Percentiles rank a stretch among this genome's conserved stretches.
These are phyloP conservation scores for Yarrowia alimentaria DNA, from an alignment of 805 yeast species.

Conservation along the genomic window DNA sequence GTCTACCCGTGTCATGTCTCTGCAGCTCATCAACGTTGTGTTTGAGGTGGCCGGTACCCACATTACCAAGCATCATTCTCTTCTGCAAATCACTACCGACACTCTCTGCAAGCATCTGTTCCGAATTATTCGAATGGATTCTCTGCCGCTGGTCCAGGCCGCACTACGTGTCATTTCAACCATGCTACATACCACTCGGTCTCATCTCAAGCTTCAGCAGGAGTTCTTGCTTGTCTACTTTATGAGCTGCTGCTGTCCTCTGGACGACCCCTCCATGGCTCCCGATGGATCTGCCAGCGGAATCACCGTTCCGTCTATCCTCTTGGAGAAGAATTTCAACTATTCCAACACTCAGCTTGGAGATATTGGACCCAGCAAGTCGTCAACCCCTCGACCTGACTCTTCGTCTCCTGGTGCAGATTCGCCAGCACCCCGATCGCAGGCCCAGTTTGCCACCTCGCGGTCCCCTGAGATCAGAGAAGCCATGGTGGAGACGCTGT, in stretches of 20 bases:
- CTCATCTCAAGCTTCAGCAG: slow-evolving; percentile 70
- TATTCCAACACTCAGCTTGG: slow-evolving; percentile 1
- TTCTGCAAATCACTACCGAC: slow-evolving; percentile 69
- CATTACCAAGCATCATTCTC: slow-evolving; percentile 59
- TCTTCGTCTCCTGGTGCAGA: slow-evolving; percentile 7
- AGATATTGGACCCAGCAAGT: slow-evolving; percentile 19
- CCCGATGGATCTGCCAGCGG: too few species aligned
- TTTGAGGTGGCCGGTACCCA: slow-evolving; percentile 75
- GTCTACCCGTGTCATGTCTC: slow-evolving; percentile 77
- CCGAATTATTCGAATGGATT: slow-evolving; percentile 73
- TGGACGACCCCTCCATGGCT: slow-evolving; percentile 34
- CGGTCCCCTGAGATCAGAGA: slow-evolving; percentile 55
- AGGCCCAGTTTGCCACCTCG: slow-evolving; percentile 27
- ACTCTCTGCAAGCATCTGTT: slow-evolving; percentile 82
- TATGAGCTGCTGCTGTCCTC: slow-evolving; percentile 41
- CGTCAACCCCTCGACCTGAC: slow-evolving; percentile 30
- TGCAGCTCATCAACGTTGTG: slow-evolving; percentile 70
- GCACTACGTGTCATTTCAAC: slow-evolving; percentile 75
- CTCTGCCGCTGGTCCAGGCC: slow-evolving; percentile 67
- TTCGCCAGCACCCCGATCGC: slow-evolving; percentile 29
- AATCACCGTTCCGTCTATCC: slow-evolving; percentile 9
- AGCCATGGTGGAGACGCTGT: slow-evolving; percentile 75
- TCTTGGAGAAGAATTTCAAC: slow-evolving; percentile 16
- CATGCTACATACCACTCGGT: slow-evolving; percentile 63
- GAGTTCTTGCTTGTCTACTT: slow-evolving; percentile 52